Base-by-base conservation (phyloP, 768 basidiomycete genomes). In the Amanita pallidorosea region DNA sequence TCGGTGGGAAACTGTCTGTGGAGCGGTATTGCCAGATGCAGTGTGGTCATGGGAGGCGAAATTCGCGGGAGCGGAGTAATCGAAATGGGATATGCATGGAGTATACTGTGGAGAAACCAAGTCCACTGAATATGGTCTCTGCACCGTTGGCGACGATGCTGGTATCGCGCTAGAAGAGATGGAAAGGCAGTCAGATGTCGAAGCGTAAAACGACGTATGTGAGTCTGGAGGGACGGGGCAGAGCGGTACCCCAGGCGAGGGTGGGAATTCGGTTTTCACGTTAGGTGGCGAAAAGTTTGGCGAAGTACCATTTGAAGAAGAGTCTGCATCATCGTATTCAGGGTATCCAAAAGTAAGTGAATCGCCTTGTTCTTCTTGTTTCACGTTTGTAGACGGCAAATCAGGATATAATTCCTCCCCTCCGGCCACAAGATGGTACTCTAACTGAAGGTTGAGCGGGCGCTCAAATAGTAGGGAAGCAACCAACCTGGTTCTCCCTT, bases 361-460 rank as follows among this genome's bases (percentile, higher is more conserved):
- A 49, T 76, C 74, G n/a, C 63, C 66, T 11, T 68, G 66, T 41
- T 81, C 77, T 58, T 85, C 81, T 8, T 74, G 65, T 62, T 83
- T 82, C 54, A 80, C 70, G 25, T 72, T 64, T 3, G 70, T 65
- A n/a, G 74, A 22, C 3, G 65, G 36, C 5, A 9, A n/a, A 41
- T 80, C 79, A 25, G 67, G 70, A 56, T 74, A 77, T 25, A 84
- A 70, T 60, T 88, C 86, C 56, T 88, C 86, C 44, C 83, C 85
- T 50, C 86, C 86, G 7, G 86, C 86, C 53, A 88, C 86, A 47
- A 88, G 76, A 60, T 83, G 78, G 59, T 80, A 88, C 58, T 87
- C 86, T 87, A 58, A 1, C 38, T 33, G 47, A 52, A 59, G 25
- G 46, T 45, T 51, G 23, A 48, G 36, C 36, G 36, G 20, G 35